Evolutionary conservation across 2,329 filamentous ascomycete genomes (phyloP), one percentile per base, ranked within the genome.

Genomic region (Pseudopithomyces maydicus): DNA sequence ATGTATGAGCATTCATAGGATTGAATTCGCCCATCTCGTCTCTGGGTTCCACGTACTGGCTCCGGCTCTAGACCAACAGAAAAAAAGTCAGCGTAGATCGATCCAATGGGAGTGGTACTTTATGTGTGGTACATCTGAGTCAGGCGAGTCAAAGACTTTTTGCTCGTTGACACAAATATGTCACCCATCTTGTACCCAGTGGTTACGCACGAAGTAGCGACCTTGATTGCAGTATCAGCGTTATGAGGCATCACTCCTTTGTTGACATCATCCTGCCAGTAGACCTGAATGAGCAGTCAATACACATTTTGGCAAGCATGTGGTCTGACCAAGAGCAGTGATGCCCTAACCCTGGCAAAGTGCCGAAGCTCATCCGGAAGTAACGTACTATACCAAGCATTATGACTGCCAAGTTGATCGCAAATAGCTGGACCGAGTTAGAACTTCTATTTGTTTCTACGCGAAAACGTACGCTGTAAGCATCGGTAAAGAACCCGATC

Each of bases 401-500:
- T 59, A 85, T 83, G 32, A 72, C 71, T 19, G 72, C 65, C 32
- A 75, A 62, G 35, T 74, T 74, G 55, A 90, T 72, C 7, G 88
- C 87, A 75, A 95, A 95, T 32, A 77, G 52, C 67, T 68, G 44
- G 26, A 17, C 14, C 12, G 5, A 5, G n/a, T 38, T n/a, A 38
- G 35, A 38, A 14, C 35, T 38, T n/a, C 35, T n/a, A n/a, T 38
- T 11, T 14, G 35, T 6, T n/a, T 38, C n/a, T n/a, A 38, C 14
- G 14, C 12, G 12, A 14, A 38, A 38, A 33, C 56, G 15, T 61
- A 72, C 68, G 62, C 64, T 69, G 77, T 93, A 94, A 12, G 90
- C 90, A 72, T 94, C 91, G 15, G 91, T 94, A 78, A 95, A 95
- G 85, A 96, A 95, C 66, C 91, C 91, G 59, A 94, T 89, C 67